Conservation (phyloP, 139 green algal genomes). For the Microglena sp. region DNA sequence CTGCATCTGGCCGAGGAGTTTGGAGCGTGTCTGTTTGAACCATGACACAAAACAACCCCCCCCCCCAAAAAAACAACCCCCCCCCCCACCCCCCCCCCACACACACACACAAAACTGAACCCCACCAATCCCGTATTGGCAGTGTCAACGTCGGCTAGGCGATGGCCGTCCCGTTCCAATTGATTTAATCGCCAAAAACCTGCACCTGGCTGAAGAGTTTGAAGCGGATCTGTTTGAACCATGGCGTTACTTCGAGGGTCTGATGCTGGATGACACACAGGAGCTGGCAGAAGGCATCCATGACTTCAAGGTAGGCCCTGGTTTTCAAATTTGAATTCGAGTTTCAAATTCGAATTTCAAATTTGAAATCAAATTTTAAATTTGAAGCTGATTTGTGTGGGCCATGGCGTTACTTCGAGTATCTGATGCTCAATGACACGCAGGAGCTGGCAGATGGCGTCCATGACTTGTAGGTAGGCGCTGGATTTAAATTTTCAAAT, state of each 20-base stretch:
- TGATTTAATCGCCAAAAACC: slow-evolving; percentile 53
- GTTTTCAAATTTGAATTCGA: too few species aligned
- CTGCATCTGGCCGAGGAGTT: slow-evolving; percentile 41
- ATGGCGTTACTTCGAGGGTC: slow-evolving; percentile 38
- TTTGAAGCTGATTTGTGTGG: slow-evolving; percentile 18
- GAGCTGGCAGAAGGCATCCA: slow-evolving; percentile 46
- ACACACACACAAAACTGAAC: neutral
- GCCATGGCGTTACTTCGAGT: slow-evolving; percentile 1
- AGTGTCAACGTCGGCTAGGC: slow-evolving; percentile 29
- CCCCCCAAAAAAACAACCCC: too few species aligned
- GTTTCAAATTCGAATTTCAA: too few species aligned
- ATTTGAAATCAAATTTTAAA: too few species aligned
- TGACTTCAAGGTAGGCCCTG: slow-evolving; percentile 40
- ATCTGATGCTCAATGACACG: too few species aligned
- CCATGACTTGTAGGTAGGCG: too few species aligned
- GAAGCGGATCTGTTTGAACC: slow-evolving; percentile 36
- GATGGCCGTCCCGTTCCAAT: slow-evolving; percentile 42
- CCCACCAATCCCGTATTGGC: neutral
- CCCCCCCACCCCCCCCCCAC: too few species aligned
- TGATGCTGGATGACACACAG: slow-evolving; percentile 39
- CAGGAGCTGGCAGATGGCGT: too few species aligned
- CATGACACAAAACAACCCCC: too few species aligned
- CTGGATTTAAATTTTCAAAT: too few species aligned
- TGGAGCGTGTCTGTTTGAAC: too few species aligned
- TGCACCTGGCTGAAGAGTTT: slow-evolving; percentile 43